These are phyloP conservation scores for Fraxinus ornus DNA, from an alignment of 305 asterid genomes.

Conservation along the genomic window DNA sequence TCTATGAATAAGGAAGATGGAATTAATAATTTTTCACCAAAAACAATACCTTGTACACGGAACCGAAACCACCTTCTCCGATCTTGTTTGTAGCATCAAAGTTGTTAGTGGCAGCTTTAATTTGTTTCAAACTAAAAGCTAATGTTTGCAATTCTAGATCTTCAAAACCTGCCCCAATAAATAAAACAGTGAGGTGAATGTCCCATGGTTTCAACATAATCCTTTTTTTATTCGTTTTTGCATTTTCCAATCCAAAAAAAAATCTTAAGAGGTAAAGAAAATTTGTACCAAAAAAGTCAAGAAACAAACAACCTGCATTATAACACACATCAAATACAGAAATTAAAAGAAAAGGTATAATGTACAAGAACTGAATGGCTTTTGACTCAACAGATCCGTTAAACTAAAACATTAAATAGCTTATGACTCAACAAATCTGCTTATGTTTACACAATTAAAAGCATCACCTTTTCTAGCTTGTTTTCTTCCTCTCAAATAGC, in stretches of 20 bases:
- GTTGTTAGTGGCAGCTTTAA: conserved; percentile 77
- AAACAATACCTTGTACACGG: conserved; percentile 73
- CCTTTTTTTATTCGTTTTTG: not conserved
- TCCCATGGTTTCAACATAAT: not conserved
- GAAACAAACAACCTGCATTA: not conserved
- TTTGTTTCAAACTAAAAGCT: conserved; percentile 73
- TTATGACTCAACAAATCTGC: conserved; percentile 3
- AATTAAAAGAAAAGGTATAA: not conserved
- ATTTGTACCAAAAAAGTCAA: conserved; percentile 13
- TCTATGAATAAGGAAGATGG: conserved; percentile 1
- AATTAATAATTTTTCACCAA: not conserved
- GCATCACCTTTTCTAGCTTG: conserved; percentile 41
- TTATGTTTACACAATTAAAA: not conserved
- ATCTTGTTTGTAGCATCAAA: conserved; percentile 70
- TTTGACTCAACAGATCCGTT: not conserved
- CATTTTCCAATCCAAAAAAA: conserved; percentile 29
- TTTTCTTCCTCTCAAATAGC: conserved; percentile 42
- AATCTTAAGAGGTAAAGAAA: conserved; percentile 39
- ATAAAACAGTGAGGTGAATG: not conserved
- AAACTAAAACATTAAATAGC: not conserved
- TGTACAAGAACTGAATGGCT: not conserved
- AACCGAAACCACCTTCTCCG: conserved; percentile 97
- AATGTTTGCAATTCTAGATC: conserved; percentile 71
- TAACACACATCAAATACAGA: not conserved
- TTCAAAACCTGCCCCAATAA: conserved; percentile 51